Conservation (phyloP, 139 green algal species). For the Desmodesmus armatus region DNA sequence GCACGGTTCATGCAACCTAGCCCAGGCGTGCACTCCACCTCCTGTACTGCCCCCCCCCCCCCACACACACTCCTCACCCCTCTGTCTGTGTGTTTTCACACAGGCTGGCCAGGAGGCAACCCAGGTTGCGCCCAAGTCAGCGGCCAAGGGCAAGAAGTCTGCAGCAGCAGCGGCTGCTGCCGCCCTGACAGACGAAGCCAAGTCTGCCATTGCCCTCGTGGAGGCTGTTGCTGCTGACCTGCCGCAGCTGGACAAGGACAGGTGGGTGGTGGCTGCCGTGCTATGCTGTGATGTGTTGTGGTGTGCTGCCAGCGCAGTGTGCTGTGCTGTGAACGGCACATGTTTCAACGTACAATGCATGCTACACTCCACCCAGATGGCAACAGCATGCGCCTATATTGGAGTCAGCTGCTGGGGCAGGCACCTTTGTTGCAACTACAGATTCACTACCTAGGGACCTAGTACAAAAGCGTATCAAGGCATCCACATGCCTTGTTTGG, state of each 20-base stretch:
- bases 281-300: neutral
- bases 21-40: neutral
- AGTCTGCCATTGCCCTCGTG: constrained; percentile 4
- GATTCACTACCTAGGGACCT: too few relatives aligned
- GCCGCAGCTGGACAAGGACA: constrained; percentile 7
- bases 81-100: neutral
- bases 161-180: neutral
- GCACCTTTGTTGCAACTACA: too few relatives aligned
- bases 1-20: neutral
- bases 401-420: neutral
- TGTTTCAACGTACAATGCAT: neutral
- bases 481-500: too few relatives aligned
- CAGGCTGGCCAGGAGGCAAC: constrained; percentile 11
- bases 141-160: neutral
- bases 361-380: neutral
- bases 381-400: neutral
- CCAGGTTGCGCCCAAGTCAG: neutral
- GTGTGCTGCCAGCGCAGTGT: neutral
- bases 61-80: neutral
- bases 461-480: too few relatives aligned
- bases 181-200: constrained; percentile 6
- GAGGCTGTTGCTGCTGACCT: neutral
- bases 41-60: neutral
- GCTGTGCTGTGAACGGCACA: neutral
- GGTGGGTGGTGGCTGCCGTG: neutral